These are phyloP conservation scores for Funneliformis mosseae DNA, from an alignment of 192 early-diverging fungal genomes.

Conservation along the genomic window DNA sequence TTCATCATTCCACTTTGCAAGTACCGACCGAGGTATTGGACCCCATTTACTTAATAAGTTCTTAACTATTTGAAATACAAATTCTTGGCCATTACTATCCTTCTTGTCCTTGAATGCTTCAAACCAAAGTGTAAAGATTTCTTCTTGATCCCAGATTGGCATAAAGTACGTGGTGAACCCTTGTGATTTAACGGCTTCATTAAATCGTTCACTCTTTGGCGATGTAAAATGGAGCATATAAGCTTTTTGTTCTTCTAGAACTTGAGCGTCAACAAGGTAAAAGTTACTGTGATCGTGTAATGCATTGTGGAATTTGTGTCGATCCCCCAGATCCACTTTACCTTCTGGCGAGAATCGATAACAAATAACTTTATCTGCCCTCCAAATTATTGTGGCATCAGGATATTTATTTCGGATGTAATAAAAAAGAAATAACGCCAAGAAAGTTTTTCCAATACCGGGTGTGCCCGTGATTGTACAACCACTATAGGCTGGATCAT, in stretches of 20 bases:
- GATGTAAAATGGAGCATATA: constrained; percentile 15
- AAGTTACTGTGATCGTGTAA: neutral
- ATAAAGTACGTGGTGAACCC: neutral
- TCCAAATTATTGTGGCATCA: constrained; percentile 9
- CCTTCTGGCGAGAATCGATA: constrained; percentile 16
- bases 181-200: constrained; percentile 14
- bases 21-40: constrained; percentile 7
- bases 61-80: neutral
- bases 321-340: neutral
- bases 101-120: constrained; percentile 1
- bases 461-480: constrained; percentile 9
- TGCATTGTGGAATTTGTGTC: neutral
- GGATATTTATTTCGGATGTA: constrained; percentile 16
- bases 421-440: constrained; percentile 23
- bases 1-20: too few species aligned
- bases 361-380: neutral
- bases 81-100: constrained; percentile 6
- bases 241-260: neutral
- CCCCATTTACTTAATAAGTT: constrained; percentile 5
- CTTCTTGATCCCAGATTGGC: constrained; percentile 19
- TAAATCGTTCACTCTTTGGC: neutral
- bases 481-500: constrained; percentile 10
- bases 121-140: constrained; percentile 5
- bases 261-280: neutral
- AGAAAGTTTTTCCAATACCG: constrained; percentile 10